phyloP scores from a whole-genome alignment of 371 early-diverging fungal genomes.

The Apophysomyces trapeziformis region DNA sequence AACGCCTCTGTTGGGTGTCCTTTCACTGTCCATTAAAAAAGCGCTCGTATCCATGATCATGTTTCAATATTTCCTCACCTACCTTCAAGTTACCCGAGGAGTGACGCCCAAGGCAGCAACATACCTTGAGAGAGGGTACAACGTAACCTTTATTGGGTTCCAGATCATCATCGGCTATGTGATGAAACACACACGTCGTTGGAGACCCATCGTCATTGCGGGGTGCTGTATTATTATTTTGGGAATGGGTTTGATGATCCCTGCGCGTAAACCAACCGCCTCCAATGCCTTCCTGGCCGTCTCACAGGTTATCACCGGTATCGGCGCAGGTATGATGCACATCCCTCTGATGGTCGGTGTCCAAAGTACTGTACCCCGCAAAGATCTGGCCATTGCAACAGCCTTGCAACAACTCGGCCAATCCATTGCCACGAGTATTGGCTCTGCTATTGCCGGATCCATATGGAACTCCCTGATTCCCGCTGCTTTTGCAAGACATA shows the following conservation, averaged over 20 bases:
- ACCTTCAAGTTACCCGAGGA: slow-evolving; percentile 45
- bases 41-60: slow-evolving; percentile 32
- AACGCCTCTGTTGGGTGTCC: slow-evolving; percentile 44
- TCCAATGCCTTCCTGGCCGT: slow-evolving; percentile 46
- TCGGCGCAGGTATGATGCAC: slow-evolving; percentile 48
- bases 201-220: slow-evolving; percentile 34
- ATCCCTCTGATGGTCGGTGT: slow-evolving; percentile 27
- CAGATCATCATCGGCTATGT: slow-evolving; percentile 32
- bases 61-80: slow-evolving; percentile 40
- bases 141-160: slow-evolving; percentile 37
- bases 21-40: slow-evolving; percentile 20
- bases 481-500: slow-evolving; percentile 28
- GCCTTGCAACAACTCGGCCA: slow-evolving; percentile 45
- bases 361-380: slow-evolving; percentile 29
- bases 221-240: slow-evolving; percentile 41
- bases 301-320: slow-evolving; percentile 48
- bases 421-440: slow-evolving; percentile 44
- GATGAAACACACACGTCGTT: slow-evolving; percentile 39
- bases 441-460: slow-evolving; percentile 48
- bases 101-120: slow-evolving; percentile 26
- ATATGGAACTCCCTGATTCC: slow-evolving; percentile 54
- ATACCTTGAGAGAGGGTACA: slow-evolving; percentile 44
- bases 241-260: slow-evolving; percentile 56
- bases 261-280: slow-evolving; percentile 41
- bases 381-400: slow-evolving; percentile 46